phyloP scores from a whole-genome alignment of 1,284 basidiomycete species.

The Athelia sp. region DNA sequence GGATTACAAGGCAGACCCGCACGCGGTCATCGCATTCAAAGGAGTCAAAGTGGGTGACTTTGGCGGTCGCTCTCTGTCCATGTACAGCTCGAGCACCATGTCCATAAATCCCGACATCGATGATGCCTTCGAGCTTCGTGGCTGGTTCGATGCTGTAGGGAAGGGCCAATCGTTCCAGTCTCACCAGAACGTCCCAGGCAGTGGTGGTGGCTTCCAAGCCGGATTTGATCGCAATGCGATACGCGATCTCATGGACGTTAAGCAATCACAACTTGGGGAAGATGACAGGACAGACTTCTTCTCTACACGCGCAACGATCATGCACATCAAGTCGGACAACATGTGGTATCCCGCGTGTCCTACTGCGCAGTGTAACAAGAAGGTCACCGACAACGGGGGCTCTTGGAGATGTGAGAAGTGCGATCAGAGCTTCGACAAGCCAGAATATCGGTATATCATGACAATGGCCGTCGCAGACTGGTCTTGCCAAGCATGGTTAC shows the following conservation, averaged over 20 bases:
- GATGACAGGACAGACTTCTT: constrained; percentile 81
- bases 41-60: constrained; percentile 95
- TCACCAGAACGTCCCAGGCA: constrained; percentile 46
- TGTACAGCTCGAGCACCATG: constrained; percentile 68
- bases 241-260: constrained; percentile 78
- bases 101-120: constrained; percentile 84
- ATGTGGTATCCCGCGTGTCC: constrained; percentile 92
- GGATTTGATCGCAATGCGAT: constrained; percentile 68
- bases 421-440: constrained; percentile 65
- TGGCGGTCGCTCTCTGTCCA: constrained; percentile 83
- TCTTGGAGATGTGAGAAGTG: constrained; percentile 96
- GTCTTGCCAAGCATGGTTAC: constrained; percentile 88
- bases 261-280: constrained; percentile 71
- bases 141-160: constrained; percentile 86
- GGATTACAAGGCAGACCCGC: constrained; percentile 54
- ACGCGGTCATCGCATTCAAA: constrained; percentile 89
- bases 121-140: constrained; percentile 82
- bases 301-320: constrained; percentile 77
- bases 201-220: constrained; percentile 33
- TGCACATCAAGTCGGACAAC: constrained; percentile 86
- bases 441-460: constrained; percentile 91
- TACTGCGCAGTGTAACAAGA: constrained; percentile 84
- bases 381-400: constrained; percentile 69
- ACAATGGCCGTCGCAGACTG: constrained; percentile 87
- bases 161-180: constrained; percentile 62